Conservation (phyloP, 2,329 filamentous ascomycete genomes). For the Colletotrichum tamarilloi region DNA sequence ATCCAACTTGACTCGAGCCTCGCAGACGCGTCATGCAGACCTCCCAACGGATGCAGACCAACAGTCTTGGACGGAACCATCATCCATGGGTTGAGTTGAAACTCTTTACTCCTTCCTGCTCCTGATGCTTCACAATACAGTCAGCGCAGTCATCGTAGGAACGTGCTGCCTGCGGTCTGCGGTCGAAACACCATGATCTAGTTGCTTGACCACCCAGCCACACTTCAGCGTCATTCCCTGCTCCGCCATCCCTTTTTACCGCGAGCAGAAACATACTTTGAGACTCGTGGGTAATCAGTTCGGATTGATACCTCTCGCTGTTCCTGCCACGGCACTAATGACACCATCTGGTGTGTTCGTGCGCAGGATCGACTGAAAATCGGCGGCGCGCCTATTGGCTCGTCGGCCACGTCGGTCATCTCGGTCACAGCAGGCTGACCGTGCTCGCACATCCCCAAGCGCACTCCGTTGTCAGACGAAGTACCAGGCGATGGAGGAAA, state of each 20-base stretch:
- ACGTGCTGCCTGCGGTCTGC: neutral
- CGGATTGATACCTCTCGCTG: slow-evolving; percentile 5
- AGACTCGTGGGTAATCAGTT: neutral
- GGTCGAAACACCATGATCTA: neutral
- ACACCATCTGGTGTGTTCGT: slow-evolving; percentile 14
- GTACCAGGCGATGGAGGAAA: neutral
- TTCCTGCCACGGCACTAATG: slow-evolving; percentile 20
- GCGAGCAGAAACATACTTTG: neutral
- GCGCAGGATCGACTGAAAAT: slow-evolving; percentile 29
- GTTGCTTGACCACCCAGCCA: neutral
- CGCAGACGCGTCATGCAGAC: slow-evolving; percentile 15
- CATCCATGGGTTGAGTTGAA: neutral
- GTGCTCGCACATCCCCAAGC: slow-evolving; percentile 36
- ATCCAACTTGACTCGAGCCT: slow-evolving; percentile 23
- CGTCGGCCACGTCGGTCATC: slow-evolving; percentile 30
- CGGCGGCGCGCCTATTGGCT: slow-evolving; percentile 27
- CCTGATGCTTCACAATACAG: neutral
- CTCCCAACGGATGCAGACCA: neutral
- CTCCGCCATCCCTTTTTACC: neutral
- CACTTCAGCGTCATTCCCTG: neutral
- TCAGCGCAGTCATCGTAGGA: neutral
- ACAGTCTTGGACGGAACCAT: slow-evolving; percentile 4
- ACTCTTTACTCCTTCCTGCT: neutral
- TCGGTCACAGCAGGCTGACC: slow-evolving; percentile 26
- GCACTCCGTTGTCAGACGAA: slow-evolving; percentile 24